Percentiles rank a stretch among this genome's conserved stretches.
Conservation (phyloP, 805 yeast genomes). For the Saccharomycopsis sp. region DNA sequence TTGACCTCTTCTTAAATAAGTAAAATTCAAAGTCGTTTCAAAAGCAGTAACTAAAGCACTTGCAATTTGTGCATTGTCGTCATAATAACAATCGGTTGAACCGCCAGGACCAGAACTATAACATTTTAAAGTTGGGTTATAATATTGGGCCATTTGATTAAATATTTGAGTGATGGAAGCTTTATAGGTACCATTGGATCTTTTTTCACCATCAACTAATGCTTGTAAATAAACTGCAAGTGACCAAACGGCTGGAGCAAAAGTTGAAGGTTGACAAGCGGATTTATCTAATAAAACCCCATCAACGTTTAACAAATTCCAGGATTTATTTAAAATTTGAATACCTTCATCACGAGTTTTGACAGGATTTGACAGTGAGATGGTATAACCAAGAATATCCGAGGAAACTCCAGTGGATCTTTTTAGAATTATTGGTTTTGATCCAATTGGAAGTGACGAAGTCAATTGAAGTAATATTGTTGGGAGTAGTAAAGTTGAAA, state of each 20-base stretch:
- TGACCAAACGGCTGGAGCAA: constrained; percentile 45
- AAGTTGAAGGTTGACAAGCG: background rate
- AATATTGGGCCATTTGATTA: constrained; percentile 39
- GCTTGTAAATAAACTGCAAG: constrained; percentile 58
- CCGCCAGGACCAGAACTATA: constrained; percentile 59
- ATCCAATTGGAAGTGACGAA: no score
- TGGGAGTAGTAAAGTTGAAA: no score
- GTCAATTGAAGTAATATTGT: no score
- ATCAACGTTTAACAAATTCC: constrained; percentile 6
- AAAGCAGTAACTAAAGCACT: constrained; percentile 54
- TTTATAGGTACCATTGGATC: constrained; percentile 26
- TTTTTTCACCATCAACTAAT: constrained; percentile 48
- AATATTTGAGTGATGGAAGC: constrained; percentile 45
- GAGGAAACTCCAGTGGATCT: background rate
- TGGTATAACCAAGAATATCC: constrained; percentile 1
- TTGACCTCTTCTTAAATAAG: constrained; percentile 43
- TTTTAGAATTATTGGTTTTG: no score
- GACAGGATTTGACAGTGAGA: background rate
- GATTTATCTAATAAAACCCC: background rate
- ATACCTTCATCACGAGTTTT: constrained; percentile 3
- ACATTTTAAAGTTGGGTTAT: constrained; percentile 36
- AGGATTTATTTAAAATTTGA: constrained; percentile 3
- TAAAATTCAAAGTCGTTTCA: constrained; percentile 50
- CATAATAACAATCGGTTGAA: constrained; percentile 56
- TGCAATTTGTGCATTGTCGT: constrained; percentile 68